Conservation (phyloP, 2,329 filamentous ascomycete species). For the Diaporthe amygdali region DNA sequence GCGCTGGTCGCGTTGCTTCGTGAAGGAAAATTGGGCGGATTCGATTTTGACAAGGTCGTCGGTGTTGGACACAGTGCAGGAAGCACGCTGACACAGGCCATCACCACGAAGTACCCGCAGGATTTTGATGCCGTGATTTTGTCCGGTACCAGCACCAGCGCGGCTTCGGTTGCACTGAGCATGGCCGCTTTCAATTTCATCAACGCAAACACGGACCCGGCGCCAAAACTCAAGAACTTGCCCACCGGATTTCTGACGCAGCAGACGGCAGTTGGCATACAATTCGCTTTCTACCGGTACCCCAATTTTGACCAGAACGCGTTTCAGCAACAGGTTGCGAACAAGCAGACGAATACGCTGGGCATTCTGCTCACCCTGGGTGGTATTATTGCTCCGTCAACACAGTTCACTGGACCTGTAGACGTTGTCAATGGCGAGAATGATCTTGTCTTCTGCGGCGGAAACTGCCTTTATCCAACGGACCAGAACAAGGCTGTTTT, state of each 20-base stretch:
- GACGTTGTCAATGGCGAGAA: constrained; percentile 31
- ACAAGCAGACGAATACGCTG: constrained; percentile 31
- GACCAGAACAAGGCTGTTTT: constrained; percentile 25
- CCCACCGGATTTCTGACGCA: constrained; percentile 27
- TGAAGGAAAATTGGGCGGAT: constrained; percentile 23
- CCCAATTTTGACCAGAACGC: constrained; percentile 27
- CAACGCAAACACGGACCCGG: constrained; percentile 35
- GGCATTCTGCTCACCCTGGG: constrained; percentile 29
- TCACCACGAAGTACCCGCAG: constrained; percentile 37
- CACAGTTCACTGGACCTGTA: constrained; percentile 29
- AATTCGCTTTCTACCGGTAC: constrained; percentile 30
- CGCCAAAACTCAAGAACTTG: constrained; percentile 35
- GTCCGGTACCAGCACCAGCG: too few relatives aligned
- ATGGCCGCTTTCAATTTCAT: too few relatives aligned
- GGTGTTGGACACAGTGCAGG: constrained; percentile 46
- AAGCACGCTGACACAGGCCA: constrained; percentile 37
- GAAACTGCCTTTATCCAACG: constrained; percentile 29
- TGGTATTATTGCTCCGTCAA: constrained; percentile 27
- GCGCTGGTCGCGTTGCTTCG: constrained; percentile 36
- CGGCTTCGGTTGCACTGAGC: too few relatives aligned
- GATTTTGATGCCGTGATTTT: constrained; percentile 42
- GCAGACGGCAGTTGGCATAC: constrained; percentile 27
- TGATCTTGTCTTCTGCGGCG: constrained; percentile 32
- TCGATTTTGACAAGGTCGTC: constrained; percentile 39
- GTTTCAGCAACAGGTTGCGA: constrained; percentile 28